Percentiles rank a stretch among this genome's conserved stretches.
Evolutionary conservation across 2,329 filamentous ascomycete species (phyloP).

Genomic region (Metarhizium guizhouense): DNA sequence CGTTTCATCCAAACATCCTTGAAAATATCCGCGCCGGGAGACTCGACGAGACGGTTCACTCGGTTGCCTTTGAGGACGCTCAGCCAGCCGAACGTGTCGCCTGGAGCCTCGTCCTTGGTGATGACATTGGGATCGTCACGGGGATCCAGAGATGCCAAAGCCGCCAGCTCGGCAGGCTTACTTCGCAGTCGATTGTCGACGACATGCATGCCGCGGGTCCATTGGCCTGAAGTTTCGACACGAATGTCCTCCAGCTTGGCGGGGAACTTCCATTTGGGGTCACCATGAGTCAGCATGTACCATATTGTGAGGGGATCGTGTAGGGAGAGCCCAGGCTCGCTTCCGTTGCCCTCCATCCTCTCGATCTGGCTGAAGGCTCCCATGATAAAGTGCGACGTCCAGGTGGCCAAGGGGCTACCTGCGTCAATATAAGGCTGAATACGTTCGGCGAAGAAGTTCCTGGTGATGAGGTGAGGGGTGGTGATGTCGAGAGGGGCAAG

Average conservation of each 20-base stretch:
- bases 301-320: slow-evolving; percentile 75
- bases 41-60: slow-evolving; percentile 61
- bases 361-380: slow-evolving; percentile 63
- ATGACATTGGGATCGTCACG: slow-evolving; percentile 30
- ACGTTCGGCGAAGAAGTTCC: slow-evolving; percentile 46
- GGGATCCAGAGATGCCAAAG: slow-evolving; percentile 31
- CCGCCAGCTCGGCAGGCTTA: slow-evolving; percentile 37
- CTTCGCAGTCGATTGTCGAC: slow-evolving; percentile 60
- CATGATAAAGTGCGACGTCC: slow-evolving; percentile 64
- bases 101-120: slow-evolving; percentile 44
- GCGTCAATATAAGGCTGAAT: slow-evolving; percentile 46
- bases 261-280: slow-evolving; percentile 49
- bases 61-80: slow-evolving; percentile 68
- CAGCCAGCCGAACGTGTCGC: slow-evolving; percentile 71
- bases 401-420: slow-evolving; percentile 65
- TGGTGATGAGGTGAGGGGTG: slow-evolving; percentile 56
- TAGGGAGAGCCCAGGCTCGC: slow-evolving; percentile 53
- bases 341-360: slow-evolving; percentile 48
- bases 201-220: slow-evolving; percentile 88
- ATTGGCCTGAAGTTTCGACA: slow-evolving; percentile 84
- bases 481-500: slow-evolving; percentile 75
- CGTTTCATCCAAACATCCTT: slow-evolving; percentile 56
- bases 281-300: slow-evolving; percentile 59
- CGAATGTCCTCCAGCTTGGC: slow-evolving; percentile 69
- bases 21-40: slow-evolving; percentile 61